Evolutionary conservation across 2,329 filamentous ascomycete species (phyloP), one percentile per base, ranked within the genome.

Genomic region (Claviceps sp.): DNA sequence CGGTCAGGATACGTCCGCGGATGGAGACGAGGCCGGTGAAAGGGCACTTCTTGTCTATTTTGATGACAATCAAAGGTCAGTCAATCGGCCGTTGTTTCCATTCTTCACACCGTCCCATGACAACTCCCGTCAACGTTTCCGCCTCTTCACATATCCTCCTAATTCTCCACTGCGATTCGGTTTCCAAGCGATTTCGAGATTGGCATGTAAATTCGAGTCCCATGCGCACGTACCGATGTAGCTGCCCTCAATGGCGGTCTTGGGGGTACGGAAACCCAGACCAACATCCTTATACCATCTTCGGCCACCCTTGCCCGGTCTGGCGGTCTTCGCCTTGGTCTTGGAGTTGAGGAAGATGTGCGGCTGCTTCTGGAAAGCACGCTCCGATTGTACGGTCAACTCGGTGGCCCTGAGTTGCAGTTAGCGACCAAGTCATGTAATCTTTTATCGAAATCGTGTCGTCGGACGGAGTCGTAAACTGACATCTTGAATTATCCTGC

Each of bases 331-430:
- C 71, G 83, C 76, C 81, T 89, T 88, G 74, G 79, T 78, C 86
- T 98, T 98, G 72, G 85, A 81, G 85, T 97, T 96, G 70, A 87
- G 84, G 88, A 97, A 98, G 82, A 98, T 95, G 78, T 98, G 93
- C 75, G 93, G 93, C 84, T 98, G 91, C 86, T 98, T 98, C 79
- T 97, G 93, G 88, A 87, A 98, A 82, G 93, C 93, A 81, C 93
- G 91, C 86, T 98, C 93, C 74, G 88, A 94, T 85, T 98, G 93
- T 77, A 98, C 93, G 75, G 89, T 95, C 79, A 96, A 82, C 82
- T 95, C 89, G 82, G 89, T 95, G 73, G 89, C 89, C 89, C 95
- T 95, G 75, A 72, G 82, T 58, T 14, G 11, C 56, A 57, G 64
- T 68, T 61, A 68, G 65, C 58, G 58, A 59, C 41, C 54, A 54